phyloP scores from a whole-genome alignment of 106 monocot genomes.

The Acorus calamus region DNA sequence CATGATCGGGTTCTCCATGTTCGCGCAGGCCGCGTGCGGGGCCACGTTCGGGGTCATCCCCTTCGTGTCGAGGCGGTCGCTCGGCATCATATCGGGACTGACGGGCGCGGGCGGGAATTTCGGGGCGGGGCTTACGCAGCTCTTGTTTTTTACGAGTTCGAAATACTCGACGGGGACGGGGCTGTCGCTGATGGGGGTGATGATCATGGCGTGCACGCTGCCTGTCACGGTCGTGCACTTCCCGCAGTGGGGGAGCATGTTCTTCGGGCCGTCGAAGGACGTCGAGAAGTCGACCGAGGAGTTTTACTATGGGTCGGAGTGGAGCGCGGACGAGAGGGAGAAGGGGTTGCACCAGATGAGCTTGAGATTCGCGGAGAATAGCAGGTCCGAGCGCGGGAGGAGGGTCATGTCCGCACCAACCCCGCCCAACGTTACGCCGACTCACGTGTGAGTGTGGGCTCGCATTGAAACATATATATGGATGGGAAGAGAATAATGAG shows the following conservation, averaged over 20 bases:
- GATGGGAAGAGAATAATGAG: too few species aligned
- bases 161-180: conserved; percentile 28
- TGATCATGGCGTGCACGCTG: conserved; percentile 46
- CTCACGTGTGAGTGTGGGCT: conserved; percentile 3
- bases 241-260: conserved; percentile 52
- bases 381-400: conserved; percentile 30
- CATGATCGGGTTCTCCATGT: conserved; percentile 59
- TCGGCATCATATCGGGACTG: conserved; percentile 22
- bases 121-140: conserved; percentile 60
- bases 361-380: conserved; percentile 39
- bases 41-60: conserved; percentile 51
- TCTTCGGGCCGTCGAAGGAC: conserved; percentile 14
- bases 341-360: conserved; percentile 25
- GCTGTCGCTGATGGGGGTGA: conserved; percentile 33
- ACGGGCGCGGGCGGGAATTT: conserved; percentile 47
- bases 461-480: too few species aligned
- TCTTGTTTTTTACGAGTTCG: conserved; percentile 55
- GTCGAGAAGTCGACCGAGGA: conserved; percentile 22
- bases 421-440: conserved; percentile 11
- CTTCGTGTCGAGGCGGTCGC: conserved; percentile 45
- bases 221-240: conserved; percentile 34
- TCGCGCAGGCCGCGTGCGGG: conserved; percentile 56
- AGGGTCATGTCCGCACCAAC: conserved; percentile 15
- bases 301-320: conserved; percentile 34
- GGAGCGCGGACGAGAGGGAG: conserved; percentile 34